Percentiles rank a stretch among this genome's conserved stretches.
phyloP scores from a whole-genome alignment of 164 flowering plant species.

The Dillenia turbinata region DNA sequence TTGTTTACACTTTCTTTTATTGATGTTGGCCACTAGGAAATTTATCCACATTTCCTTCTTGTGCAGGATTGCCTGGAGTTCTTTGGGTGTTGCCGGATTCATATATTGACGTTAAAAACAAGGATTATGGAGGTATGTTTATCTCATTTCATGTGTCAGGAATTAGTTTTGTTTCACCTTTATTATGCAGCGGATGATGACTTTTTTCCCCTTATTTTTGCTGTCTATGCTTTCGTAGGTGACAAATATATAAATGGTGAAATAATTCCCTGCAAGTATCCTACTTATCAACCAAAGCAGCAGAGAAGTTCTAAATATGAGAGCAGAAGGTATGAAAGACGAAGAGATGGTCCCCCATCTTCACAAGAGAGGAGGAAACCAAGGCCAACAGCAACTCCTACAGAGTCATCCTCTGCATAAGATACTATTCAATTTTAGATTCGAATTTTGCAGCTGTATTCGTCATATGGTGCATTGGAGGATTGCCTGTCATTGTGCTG shows the following conservation, averaged over 20 bases:
- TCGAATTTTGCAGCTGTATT: too few species aligned
- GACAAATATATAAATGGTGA: conserved; percentile 95
- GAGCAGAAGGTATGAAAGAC: conserved; percentile 74
- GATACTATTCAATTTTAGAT: conserved; percentile 12
- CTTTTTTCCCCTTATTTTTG: neutral
- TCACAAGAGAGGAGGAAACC: conserved; percentile 37
- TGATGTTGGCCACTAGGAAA: neutral
- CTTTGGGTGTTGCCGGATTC: conserved; percentile 99
- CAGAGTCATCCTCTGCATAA: conserved; percentile 45
- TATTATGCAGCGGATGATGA: neutral
- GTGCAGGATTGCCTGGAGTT: conserved; percentile 90
- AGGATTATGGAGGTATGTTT: conserved; percentile 90
- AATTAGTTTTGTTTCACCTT: neutral
- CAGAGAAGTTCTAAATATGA: conserved; percentile 52
- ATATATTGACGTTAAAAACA: conserved; percentile 91
- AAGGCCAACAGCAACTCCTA: conserved; percentile 30
- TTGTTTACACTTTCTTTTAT: neutral
- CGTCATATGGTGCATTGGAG: too few species aligned
- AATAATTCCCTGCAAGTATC: conserved; percentile 91
- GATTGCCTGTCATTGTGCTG: too few species aligned
- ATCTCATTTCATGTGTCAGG: neutral
- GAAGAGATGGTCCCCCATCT: conserved; percentile 72
- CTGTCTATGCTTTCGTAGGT: conserved; percentile 34
- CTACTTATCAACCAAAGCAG: conserved; percentile 90
- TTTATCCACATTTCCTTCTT: conserved; percentile 1